phyloP scores from a whole-genome alignment of 2,329 filamentous ascomycete genomes.

The Albophoma yamanashiensis region DNA sequence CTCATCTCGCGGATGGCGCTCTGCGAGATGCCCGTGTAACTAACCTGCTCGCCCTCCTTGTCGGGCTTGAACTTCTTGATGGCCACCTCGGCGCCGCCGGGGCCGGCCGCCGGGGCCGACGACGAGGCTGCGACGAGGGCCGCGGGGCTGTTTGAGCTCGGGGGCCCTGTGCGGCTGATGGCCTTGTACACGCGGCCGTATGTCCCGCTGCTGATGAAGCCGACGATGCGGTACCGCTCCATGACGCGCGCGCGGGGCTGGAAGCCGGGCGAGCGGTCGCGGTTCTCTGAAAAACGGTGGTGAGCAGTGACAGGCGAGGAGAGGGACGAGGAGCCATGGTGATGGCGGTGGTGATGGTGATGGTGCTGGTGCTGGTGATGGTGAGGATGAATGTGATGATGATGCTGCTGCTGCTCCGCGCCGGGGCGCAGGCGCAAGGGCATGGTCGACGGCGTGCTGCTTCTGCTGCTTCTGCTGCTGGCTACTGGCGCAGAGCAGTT shows the following conservation, averaged over 20 bases:
- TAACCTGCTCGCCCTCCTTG: slow-evolving; percentile 89
- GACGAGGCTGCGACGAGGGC: background rate
- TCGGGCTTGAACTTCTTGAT: slow-evolving; percentile 99
- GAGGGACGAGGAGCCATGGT: slow-evolving; percentile 6
- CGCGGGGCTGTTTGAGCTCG: background rate
- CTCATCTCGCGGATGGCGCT: slow-evolving; percentile 97
- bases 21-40: slow-evolving; percentile 96
- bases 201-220: slow-evolving; percentile 95
- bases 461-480: background rate
- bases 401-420: slow-evolving; percentile 1
- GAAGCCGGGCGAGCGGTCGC: slow-evolving; percentile 44
- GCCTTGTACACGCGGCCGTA: slow-evolving; percentile 99
- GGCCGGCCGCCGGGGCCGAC: slow-evolving; percentile 7
- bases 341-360: slow-evolving; percentile 8
- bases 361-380: background rate
- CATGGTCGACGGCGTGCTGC: slow-evolving; percentile 10
- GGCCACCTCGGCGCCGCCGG: slow-evolving; percentile 68
- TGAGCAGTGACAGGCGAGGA: slow-evolving; percentile 21
- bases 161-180: slow-evolving; percentile 41
- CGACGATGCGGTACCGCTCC: slow-evolving; percentile 91
- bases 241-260: slow-evolving; percentile 77
- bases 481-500: background rate
- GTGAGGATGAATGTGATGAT: background rate
- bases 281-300: slow-evolving; percentile 33
- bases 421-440: slow-evolving; percentile 22